A percentile compares a stretch with the other conserved stretches of the same genome.
These are phyloP conservation scores for Sporothrix sp. DNA, from an alignment of 2,329 filamentous ascomycete genomes.

Conservation along the genomic window DNA sequence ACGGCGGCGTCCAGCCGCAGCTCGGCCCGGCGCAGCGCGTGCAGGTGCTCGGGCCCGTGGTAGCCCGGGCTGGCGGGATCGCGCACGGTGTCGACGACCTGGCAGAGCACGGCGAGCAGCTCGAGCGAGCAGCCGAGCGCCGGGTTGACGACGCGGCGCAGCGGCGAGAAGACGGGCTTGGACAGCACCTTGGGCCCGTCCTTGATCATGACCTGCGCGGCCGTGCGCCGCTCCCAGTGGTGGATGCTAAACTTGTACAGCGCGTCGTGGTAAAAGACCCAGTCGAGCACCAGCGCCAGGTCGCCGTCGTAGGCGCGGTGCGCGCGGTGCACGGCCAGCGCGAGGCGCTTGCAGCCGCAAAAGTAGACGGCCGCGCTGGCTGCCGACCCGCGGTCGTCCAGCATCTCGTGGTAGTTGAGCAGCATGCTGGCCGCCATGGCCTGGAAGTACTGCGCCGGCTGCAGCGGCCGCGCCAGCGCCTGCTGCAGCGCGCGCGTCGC, in stretches of 20 bases:
- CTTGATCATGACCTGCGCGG: slow-evolving; percentile 7
- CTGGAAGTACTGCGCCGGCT: slow-evolving; percentile 10
- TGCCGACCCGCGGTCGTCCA: slow-evolving; percentile 8
- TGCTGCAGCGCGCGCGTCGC: slow-evolving; percentile 14
- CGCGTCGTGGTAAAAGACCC: slow-evolving; percentile 18
- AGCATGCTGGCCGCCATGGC: slow-evolving; percentile 19
- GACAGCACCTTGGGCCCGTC: slow-evolving; percentile 14
- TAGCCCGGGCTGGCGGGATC: slow-evolving; percentile 11
- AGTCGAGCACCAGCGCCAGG: slow-evolving; percentile 16
- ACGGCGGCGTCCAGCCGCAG: slow-evolving; percentile 11
- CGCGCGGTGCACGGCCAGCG: slow-evolving; percentile 8
- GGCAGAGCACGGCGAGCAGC: slow-evolving; percentile 15
- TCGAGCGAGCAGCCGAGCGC: slow-evolving; percentile 17
- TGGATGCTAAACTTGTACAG: slow-evolving; percentile 19
- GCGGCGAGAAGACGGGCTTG: slow-evolving; percentile 15
- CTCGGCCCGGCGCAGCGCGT: slow-evolving; percentile 8
- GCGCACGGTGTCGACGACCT: slow-evolving; percentile 14
- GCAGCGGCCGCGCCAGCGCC: slow-evolving; percentile 3
- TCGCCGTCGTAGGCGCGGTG: slow-evolving; percentile 17
- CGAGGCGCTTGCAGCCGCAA: slow-evolving; percentile 17
- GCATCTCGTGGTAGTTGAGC: slow-evolving; percentile 16
- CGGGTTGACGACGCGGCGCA: slow-evolving; percentile 14
- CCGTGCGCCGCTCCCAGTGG: slow-evolving; percentile 15
- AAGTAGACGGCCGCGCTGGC: slow-evolving; percentile 15
- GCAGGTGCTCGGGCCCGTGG: neutral